Conservation (phyloP, 805 yeast genomes). For the Zygosaccharomyces bisporus region DNA sequence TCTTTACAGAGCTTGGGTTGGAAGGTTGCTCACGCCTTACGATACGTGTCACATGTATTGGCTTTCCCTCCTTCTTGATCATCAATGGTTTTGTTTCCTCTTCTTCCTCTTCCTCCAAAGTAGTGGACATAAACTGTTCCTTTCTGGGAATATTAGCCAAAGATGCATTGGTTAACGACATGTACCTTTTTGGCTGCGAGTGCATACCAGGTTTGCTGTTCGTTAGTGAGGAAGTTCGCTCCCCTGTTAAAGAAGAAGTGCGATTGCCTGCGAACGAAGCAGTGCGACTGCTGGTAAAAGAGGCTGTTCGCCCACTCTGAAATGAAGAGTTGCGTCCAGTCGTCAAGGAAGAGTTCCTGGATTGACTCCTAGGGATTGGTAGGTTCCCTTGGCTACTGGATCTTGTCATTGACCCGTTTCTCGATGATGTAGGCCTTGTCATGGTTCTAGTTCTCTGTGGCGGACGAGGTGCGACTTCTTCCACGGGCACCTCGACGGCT, state of each 20-base stretch:
- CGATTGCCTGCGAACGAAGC: slow-evolving; percentile 2
- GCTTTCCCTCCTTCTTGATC: background rate
- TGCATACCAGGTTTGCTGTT: slow-evolving; percentile 1
- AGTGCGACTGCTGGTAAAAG: slow-evolving; percentile 1
- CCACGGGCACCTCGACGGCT: slow-evolving; percentile 62
- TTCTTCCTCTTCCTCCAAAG: slow-evolving; percentile 7
- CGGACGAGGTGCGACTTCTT: slow-evolving; percentile 18
- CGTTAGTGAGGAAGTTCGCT: too few relatives aligned
- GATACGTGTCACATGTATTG: background rate
- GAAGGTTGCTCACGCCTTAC: background rate
- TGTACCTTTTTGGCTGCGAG: slow-evolving; percentile 4
- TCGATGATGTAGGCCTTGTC: slow-evolving; percentile 18
- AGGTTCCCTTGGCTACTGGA: background rate
- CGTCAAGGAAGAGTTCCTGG: slow-evolving; percentile 1
- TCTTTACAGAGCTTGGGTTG: background rate
- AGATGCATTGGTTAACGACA: slow-evolving; percentile 3
- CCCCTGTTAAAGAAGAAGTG: background rate
- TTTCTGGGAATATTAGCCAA: slow-evolving; percentile 3
- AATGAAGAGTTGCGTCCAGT: slow-evolving; percentile 2
- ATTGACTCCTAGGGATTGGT: background rate
- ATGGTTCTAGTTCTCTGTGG: slow-evolving; percentile 16
- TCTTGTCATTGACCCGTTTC: slow-evolving; percentile 14
- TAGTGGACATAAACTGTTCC: slow-evolving; percentile 1
- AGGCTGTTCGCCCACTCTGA: background rate
- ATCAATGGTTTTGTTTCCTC: background rate